A percentile compares a stretch with the other conserved stretches of the same genome.
phyloP scores from a whole-genome alignment of 495 filamentous ascomycete species.

The Poronia punctata region DNA sequence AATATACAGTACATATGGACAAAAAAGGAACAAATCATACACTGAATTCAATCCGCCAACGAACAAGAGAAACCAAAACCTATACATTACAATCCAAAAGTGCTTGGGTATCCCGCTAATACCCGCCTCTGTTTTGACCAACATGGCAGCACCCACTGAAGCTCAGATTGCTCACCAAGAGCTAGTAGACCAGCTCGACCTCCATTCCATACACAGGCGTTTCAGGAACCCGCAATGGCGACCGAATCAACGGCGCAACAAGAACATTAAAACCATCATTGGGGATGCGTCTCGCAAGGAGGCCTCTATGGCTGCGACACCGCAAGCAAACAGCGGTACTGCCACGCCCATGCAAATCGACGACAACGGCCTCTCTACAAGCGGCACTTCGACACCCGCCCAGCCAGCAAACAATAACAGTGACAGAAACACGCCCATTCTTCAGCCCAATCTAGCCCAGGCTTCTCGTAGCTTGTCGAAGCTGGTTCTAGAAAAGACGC shows the following conservation, averaged over 20 bases:
- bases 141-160: constrained; percentile 23
- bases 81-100: no score
- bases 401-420: constrained; percentile 33
- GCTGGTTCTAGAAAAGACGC: constrained; percentile 69
- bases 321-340: constrained; percentile 67
- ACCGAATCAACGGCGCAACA: constrained; percentile 89
- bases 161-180: constrained; percentile 45
- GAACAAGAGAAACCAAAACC: no score
- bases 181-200: constrained; percentile 81
- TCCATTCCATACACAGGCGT: constrained; percentile 69
- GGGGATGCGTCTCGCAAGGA: constrained; percentile 82
- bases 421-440: constrained; percentile 24
- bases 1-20: background rate
- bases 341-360: constrained; percentile 58
- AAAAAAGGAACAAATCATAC: background rate
- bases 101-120: no score
- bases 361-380: constrained; percentile 46
- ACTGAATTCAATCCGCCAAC: no score
- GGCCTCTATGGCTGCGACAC: constrained; percentile 67
- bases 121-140: no score
- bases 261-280: constrained; percentile 94
- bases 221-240: constrained; percentile 88
- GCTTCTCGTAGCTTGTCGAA: constrained; percentile 77
- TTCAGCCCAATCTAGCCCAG: constrained; percentile 68
- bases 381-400: constrained; percentile 54